Evolutionary conservation across 331 rosid genomes (phyloP).

Genomic region (Rosa hybrid): DNA sequence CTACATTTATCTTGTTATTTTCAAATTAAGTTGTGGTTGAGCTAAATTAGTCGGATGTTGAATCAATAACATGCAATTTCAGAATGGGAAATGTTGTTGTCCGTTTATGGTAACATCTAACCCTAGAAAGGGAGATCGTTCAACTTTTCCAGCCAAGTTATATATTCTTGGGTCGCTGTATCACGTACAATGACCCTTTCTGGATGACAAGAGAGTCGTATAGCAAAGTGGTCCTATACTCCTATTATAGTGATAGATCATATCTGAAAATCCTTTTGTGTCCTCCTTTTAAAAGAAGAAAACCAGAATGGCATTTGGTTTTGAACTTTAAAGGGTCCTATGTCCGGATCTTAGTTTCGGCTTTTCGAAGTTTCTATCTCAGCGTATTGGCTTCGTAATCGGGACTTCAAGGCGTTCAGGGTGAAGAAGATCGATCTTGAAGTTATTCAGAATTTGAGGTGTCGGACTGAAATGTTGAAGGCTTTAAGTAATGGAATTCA

Average conservation of each 20-base stretch:
- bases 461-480: not conserved
- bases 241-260: not conserved
- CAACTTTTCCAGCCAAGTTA: not conserved
- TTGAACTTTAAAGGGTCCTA: not conserved
- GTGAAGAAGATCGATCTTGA: too few species aligned
- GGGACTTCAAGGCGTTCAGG: not conserved
- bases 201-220: not conserved
- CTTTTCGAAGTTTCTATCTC: not conserved
- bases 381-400: not conserved
- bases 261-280: not conserved
- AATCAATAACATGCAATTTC: not conserved
- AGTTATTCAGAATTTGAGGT: not conserved
- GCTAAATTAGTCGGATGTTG: not conserved
- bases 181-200: not conserved
- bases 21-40: not conserved
- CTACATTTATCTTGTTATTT: not conserved
- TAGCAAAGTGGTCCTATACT: constrained; percentile 5
- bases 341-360: not conserved
- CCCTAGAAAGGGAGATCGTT: not conserved
- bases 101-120: not conserved
- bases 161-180: not conserved
- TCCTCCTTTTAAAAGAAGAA: not conserved
- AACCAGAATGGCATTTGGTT: not conserved
- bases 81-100: not conserved
- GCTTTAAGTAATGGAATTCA: not conserved